phyloP scores from a whole-genome alignment of 805 yeast genomes.

The Osmozyma mogii region DNA sequence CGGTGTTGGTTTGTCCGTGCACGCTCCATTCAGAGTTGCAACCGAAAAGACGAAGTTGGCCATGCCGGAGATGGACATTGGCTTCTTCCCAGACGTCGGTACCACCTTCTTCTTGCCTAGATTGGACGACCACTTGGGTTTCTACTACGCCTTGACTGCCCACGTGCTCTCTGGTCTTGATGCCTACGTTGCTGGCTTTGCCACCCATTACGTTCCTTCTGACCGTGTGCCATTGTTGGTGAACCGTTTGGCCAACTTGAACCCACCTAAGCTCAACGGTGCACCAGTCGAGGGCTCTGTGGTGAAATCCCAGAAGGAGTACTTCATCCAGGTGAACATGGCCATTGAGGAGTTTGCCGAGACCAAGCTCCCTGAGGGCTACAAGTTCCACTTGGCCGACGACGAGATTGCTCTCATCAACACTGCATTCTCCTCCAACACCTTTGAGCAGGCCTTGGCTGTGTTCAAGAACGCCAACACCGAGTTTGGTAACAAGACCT shows the following conservation, averaged over 20 bases:
- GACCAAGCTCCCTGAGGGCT: constrained; percentile 50
- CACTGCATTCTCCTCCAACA: constrained; percentile 46
- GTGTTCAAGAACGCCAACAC: constrained; percentile 48
- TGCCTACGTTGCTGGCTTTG: constrained; percentile 74
- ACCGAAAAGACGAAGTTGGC: constrained; percentile 87
- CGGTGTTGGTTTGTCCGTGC: constrained; percentile 88
- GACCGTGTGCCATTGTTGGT: constrained; percentile 54
- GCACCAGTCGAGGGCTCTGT: constrained; percentile 14
- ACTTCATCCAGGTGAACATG: constrained; percentile 52
- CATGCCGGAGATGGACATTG: constrained; percentile 98
- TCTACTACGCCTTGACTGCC: constrained; percentile 82
- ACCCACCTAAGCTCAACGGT: constrained; percentile 31
- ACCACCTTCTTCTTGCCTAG: constrained; percentile 83
- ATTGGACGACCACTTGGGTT: constrained; percentile 74
- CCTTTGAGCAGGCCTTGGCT: constrained; percentile 49
- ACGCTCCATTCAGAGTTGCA: constrained; percentile 89
- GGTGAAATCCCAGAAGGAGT: constrained; percentile 25
- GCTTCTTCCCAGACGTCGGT: constrained; percentile 95
- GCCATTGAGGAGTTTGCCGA: constrained; percentile 75
- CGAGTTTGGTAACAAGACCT: constrained; percentile 56
- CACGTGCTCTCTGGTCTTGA: constrained; percentile 71
- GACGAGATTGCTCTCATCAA: constrained; percentile 62
- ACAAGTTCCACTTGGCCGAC: constrained; percentile 47
- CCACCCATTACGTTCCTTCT: constrained; percentile 81
- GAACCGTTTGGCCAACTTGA: constrained; percentile 57